These are phyloP conservation scores for Podospora pseudocomata DNA, from an alignment of 495 filamentous ascomycete genomes.

Conservation along the genomic window DNA sequence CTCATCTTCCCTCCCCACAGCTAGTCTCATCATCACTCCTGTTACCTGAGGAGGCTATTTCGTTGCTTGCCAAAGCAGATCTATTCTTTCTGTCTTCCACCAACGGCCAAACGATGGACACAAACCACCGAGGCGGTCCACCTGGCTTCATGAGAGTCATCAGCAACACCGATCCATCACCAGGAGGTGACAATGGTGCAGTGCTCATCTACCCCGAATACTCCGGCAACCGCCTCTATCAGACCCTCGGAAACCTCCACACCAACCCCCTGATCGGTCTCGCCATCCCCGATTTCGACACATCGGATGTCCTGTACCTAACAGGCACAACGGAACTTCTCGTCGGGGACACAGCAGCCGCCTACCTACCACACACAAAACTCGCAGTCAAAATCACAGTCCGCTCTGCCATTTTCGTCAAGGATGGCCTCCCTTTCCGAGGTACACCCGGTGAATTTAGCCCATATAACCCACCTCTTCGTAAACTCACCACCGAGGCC, in stretches of 20 bases:
- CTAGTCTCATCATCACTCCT: conserved; percentile 44
- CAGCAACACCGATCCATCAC: conserved; percentile 40
- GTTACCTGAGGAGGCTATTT: conserved; percentile 49
- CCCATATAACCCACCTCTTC: conserved; percentile 61
- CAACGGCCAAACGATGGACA: conserved; percentile 70
- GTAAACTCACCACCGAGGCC: conserved; percentile 30
- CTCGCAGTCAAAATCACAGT: conserved; percentile 66
- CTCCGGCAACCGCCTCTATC: conserved; percentile 77
- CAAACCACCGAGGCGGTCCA: conserved; percentile 76
- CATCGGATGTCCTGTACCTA: conserved; percentile 63
- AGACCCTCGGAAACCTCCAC: conserved; percentile 71
- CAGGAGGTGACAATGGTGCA: conserved; percentile 25
- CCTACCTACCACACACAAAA: conserved; percentile 62
- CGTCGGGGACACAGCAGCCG: conserved; percentile 54
- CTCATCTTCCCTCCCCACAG: conserved; percentile 49
- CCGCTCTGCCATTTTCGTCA: conserved; percentile 56
- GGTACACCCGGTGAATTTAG: conserved; percentile 55
- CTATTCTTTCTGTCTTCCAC: conserved; percentile 71
- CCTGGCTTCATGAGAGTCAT: conserved; percentile 68
- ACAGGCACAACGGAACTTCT: conserved; percentile 66
- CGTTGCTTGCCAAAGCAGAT: conserved; percentile 62
- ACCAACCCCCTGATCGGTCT: conserved; percentile 61
- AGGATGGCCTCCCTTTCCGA: conserved; percentile 61
- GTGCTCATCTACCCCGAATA: conserved; percentile 73
- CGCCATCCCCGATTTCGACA: conserved; percentile 67